Percentiles rank a stretch among this genome's conserved stretches.
Evolutionary conservation across 2,329 filamentous ascomycete genomes (phyloP).

Genomic region (Neurospora sp.): DNA sequence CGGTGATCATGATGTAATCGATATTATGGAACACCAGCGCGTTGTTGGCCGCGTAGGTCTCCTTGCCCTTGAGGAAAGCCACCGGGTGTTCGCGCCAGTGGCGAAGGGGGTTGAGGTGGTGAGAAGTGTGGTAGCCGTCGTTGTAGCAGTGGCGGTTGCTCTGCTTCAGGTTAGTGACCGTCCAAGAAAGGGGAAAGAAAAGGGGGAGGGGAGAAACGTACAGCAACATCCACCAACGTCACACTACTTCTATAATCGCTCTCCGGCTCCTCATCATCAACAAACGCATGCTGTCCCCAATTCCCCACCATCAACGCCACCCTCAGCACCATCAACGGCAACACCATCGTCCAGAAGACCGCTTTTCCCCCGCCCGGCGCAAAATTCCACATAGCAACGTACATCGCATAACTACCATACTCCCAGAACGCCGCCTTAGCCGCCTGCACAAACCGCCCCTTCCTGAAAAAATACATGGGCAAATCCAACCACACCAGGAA

Average conservation of each 20-base stretch:
- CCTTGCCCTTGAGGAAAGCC: conserved; percentile 60
- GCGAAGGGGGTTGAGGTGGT: conserved; percentile 66
- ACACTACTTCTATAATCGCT: conserved; percentile 73
- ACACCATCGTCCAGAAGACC: conserved; percentile 52
- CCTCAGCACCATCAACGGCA: conserved; percentile 57
- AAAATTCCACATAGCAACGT: conserved; percentile 25
- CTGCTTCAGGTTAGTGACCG: no score
- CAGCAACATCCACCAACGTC: conserved; percentile 67
- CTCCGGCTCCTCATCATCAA: conserved; percentile 63
- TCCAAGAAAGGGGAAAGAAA: not conserved
- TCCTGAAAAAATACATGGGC: conserved; percentile 56
- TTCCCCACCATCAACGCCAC: conserved; percentile 72
- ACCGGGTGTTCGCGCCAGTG: conserved; percentile 76
- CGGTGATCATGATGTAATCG: conserved; percentile 68
- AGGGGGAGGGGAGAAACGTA: conserved; percentile 34
- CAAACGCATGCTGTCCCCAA: conserved; percentile 76
- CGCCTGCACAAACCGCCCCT: conserved; percentile 44
- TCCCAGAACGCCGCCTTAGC: conserved; percentile 52
- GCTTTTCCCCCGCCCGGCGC: conserved; percentile 35
- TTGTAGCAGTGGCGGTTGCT: conserved; percentile 70
- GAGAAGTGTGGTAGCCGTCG: conserved; percentile 73
- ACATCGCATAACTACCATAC: conserved; percentile 40
- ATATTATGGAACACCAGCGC: conserved; percentile 74
- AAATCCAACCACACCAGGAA: conserved; percentile 67
- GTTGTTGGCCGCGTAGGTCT: conserved; percentile 53